These are phyloP conservation scores for Trypanosoma boissoni DNA, from an alignment of 208 protist species.

Conservation along the genomic window DNA sequence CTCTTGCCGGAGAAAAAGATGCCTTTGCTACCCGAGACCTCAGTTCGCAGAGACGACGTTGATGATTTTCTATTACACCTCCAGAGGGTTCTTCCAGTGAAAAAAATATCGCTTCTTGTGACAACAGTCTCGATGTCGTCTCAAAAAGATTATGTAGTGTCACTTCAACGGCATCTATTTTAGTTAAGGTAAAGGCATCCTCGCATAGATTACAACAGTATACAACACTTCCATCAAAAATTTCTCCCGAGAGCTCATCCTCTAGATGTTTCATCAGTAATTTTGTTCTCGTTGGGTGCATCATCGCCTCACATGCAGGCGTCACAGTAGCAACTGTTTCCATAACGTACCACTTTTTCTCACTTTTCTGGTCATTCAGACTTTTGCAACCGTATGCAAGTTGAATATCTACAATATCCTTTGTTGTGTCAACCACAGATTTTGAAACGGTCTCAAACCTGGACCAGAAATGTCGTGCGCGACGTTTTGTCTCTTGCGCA, in stretches of 20 bases:
- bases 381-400: constrained; percentile 14
- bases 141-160: constrained; percentile 7
- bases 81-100: not conserved
- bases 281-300: constrained; percentile 23
- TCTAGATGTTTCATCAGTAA: constrained; percentile 58
- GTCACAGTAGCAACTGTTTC: constrained; percentile 19
- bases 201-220: constrained; percentile 30
- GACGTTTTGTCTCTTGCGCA: constrained; percentile 15
- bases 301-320: constrained; percentile 5
- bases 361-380: not conserved
- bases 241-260: constrained; percentile 51
- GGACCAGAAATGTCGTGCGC: constrained; percentile 17
- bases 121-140: constrained; percentile 11
- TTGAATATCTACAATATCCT: constrained; percentile 6
- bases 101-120: constrained; percentile 16
- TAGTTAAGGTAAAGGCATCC: not conserved
- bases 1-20: not conserved
- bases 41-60: not conserved
- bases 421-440: not conserved
- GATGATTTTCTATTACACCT: not conserved
- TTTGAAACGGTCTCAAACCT: constrained; percentile 17
- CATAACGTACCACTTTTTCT: constrained; percentile 6
- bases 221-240: constrained; percentile 70
- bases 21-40: constrained; percentile 2
- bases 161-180: not conserved